Evolutionary conservation across 352 stramenopile species (phyloP).

Genomic region (Phytophthora litchii): DNA sequence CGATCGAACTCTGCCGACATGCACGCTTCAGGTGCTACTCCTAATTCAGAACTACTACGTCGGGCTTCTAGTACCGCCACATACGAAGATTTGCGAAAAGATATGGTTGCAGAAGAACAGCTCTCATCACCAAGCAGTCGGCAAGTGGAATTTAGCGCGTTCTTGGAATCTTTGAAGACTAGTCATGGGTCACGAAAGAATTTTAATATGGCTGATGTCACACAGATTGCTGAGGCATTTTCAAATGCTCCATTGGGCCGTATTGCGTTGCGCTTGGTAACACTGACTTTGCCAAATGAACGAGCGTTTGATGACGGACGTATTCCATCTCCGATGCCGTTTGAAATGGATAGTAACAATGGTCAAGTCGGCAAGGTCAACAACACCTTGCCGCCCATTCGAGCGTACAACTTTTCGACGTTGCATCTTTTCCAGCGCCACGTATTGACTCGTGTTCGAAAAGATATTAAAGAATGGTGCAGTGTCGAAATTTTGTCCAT

Average conservation of each 20-base stretch:
- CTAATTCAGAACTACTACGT: slow-evolving; percentile 29
- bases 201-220: slow-evolving; percentile 31
- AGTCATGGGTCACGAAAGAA: slow-evolving; percentile 9
- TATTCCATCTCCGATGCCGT: slow-evolving; percentile 45
- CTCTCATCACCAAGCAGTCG: slow-evolving; percentile 28
- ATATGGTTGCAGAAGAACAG: slow-evolving; percentile 31
- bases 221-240: slow-evolving; percentile 66
- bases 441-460: slow-evolving; percentile 66
- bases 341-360: slow-evolving; percentile 59
- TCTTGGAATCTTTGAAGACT: slow-evolving; percentile 46
- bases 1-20: slow-evolving; percentile 29
- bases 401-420: slow-evolving; percentile 56
- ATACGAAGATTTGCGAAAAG: slow-evolving; percentile 49
- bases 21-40: slow-evolving; percentile 5
- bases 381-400: slow-evolving; percentile 28
- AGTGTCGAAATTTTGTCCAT: slow-evolving; percentile 84
- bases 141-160: slow-evolving; percentile 43
- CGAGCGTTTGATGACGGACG: slow-evolving; percentile 54
- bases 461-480: slow-evolving; percentile 86
- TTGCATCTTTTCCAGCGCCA: slow-evolving; percentile 79
- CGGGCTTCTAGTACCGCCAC: slow-evolving; percentile 59
- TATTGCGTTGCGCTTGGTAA: slow-evolving; percentile 78
- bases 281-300: slow-evolving; percentile 80
- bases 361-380: slow-evolving; percentile 20
- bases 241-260: slow-evolving; percentile 40